Evolutionary conservation across 139 green algal species (phyloP).

Genomic region (Auxenochlorella pyrenoidosa): DNA sequence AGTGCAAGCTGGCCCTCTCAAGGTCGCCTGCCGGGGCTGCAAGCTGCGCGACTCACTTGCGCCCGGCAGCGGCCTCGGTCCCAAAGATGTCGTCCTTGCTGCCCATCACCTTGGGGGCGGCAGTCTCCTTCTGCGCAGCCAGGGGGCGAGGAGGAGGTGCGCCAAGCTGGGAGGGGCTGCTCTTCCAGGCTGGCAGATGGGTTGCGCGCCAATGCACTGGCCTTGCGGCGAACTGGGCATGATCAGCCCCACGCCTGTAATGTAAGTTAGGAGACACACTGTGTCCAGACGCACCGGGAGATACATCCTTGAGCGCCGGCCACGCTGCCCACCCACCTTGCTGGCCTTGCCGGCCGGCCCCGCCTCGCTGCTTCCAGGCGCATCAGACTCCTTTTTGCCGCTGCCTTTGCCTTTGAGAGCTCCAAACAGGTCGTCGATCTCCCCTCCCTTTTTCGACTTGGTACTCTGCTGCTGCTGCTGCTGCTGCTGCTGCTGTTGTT

Average conservation of each 20-base stretch:
- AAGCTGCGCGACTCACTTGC: constrained; percentile 21
- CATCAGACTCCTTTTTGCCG: not conserved
- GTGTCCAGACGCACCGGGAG: too few species aligned
- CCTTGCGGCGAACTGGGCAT: too few species aligned
- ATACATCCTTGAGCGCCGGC: too few species aligned
- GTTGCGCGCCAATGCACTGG: too few species aligned
- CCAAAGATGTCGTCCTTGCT: constrained; percentile 85
- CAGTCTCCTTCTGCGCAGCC: constrained; percentile 7
- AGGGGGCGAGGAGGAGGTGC: not conserved
- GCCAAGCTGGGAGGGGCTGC: too few species aligned
- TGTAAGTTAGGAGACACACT: too few species aligned
- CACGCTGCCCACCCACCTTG: too few species aligned
- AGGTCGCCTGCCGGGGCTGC: not conserved
- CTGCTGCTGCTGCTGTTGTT: not conserved
- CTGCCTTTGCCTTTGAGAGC: constrained; percentile 38
- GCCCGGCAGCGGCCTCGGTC: constrained; percentile 16
- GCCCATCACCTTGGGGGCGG: constrained; percentile 55
- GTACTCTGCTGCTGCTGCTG: not conserved
- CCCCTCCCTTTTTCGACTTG: not conserved
- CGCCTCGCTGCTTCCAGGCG: constrained; percentile 2
- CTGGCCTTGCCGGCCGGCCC: not conserved
- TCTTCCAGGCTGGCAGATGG: not conserved
- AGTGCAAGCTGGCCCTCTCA: too few species aligned
- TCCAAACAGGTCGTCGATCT: constrained; percentile 75
- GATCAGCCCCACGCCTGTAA: too few species aligned